Base-by-base conservation (phyloP, 129 eudicot species). In the Apium graveolens region DNA sequence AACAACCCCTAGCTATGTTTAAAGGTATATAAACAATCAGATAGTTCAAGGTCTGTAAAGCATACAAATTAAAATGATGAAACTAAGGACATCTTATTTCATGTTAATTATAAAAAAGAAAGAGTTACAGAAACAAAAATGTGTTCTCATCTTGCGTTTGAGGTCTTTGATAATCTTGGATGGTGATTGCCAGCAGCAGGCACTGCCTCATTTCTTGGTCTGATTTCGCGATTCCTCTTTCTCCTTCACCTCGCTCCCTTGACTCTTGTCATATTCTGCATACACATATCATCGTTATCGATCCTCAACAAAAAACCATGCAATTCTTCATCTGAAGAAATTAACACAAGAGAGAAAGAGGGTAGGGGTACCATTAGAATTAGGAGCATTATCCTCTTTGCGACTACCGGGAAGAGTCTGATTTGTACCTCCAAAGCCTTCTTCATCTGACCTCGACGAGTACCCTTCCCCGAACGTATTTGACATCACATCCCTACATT, bases 181-280 rank as follows among this genome's bases (percentile, higher is more conserved):
- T 17, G 24, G 10, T 49, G n/a, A 49, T 48, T n/a, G 31, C 5
- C 5, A 57, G 66, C 5, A 57, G 66, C 14, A 57, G 66, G 32
- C 34, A 10, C 60, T 27, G 57, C 17, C 9, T 44, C 21, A 20
- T 44, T 45, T 80, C 12, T 55, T 63, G 77, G 80, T 74, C 83
- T 90, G 96, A 82, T 90, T 74, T 18, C 91, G 87, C 35, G 81
- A 87, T 73, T 80, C 81, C 55, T 92, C 96, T 83, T 90, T 91
- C 89, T 90, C 97, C 65, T 86, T 84, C 71, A 88, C 97, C 77
- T 92, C 90, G n/a, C 90, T 83, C 66, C 93, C 97, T 76, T 92
- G 92, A 17, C 77, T 78, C 80, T 80, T 86, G 68, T 89, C 97
- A 70, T 84, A 84, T 9, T 87, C 90, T 84, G 75, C 77, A 78